These are phyloP conservation scores for Xylaria sp. DNA, from an alignment of 2,329 filamentous ascomycete genomes.

Conservation along the genomic window DNA sequence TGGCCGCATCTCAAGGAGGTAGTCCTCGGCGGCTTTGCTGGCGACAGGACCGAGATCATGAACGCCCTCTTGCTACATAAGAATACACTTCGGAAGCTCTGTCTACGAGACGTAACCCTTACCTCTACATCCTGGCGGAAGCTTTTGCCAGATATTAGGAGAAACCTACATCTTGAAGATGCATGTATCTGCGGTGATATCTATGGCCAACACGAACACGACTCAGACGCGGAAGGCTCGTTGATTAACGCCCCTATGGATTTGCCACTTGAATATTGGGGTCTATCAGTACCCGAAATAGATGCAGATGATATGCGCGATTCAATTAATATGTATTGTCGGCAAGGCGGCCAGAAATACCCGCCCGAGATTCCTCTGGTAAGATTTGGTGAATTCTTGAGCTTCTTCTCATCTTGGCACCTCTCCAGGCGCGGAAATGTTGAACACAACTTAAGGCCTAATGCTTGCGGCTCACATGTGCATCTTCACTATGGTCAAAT, in stretches of 20 bases:
- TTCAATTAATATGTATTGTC: constrained; percentile 40
- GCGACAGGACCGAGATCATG: constrained; percentile 44
- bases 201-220: constrained; percentile 38
- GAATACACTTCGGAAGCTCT: constrained; percentile 42
- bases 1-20: constrained; percentile 44
- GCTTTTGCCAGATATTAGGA: constrained; percentile 45
- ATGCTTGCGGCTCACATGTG: neutral
- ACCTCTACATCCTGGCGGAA: constrained; percentile 43
- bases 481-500: neutral
- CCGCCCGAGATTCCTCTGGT: constrained; percentile 40
- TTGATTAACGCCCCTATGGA: neutral
- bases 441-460: neutral
- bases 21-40: constrained; percentile 40
- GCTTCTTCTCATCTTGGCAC: neutral
- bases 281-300: constrained; percentile 37
- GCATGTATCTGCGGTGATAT: constrained; percentile 45
- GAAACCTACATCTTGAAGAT: constrained; percentile 39
- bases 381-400: constrained; percentile 9
- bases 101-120: constrained; percentile 43
- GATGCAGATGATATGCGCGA: constrained; percentile 31
- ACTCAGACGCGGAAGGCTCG: constrained; percentile 4
- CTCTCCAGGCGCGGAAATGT: neutral
- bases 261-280: constrained; percentile 37
- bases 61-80: constrained; percentile 43
- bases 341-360: constrained; percentile 34